A percentile compares a stretch with the other conserved stretches of the same genome.
Evolutionary conservation across 2,329 filamentous ascomycete species (phyloP).

Genomic region (Aureobasidium sp.): DNA sequence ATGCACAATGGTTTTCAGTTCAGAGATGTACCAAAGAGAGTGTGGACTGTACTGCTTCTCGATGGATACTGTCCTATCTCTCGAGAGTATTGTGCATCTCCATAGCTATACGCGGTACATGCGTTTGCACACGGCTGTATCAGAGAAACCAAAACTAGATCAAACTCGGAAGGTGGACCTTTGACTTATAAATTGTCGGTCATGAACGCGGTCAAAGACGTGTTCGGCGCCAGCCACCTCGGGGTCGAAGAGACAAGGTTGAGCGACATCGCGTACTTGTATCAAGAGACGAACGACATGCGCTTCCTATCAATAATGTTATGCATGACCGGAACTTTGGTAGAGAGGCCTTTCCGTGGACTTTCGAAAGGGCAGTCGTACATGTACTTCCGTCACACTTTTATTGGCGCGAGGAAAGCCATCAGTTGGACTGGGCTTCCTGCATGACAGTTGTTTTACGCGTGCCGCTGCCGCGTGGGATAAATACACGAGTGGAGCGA

Average conservation of each 20-base stretch:
- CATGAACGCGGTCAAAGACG: not conserved
- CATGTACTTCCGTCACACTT: conserved; percentile 2
- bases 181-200: not conserved
- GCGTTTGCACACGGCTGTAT: too few species aligned
- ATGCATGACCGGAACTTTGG: not conserved
- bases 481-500: not conserved
- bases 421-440: not conserved
- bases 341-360: not conserved
- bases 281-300: not conserved
- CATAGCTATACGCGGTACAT: too few species aligned
- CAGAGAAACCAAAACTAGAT: too few species aligned
- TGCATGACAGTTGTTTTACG: conserved; percentile 7
- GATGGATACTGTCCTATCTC: too few species aligned
- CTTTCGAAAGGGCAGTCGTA: not conserved
- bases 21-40: too few species aligned
- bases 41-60: too few species aligned
- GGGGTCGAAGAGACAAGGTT: not conserved
- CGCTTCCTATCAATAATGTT: not conserved
- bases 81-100: too few species aligned
- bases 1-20: too few species aligned
- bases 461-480: not conserved
- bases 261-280: not conserved
- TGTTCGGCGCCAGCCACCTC: not conserved
- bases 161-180: too few species aligned
- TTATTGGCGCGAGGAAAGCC: not conserved